Conservation (phyloP, 1,284 basidiomycete species). For the Gymnopus androsaceus region DNA sequence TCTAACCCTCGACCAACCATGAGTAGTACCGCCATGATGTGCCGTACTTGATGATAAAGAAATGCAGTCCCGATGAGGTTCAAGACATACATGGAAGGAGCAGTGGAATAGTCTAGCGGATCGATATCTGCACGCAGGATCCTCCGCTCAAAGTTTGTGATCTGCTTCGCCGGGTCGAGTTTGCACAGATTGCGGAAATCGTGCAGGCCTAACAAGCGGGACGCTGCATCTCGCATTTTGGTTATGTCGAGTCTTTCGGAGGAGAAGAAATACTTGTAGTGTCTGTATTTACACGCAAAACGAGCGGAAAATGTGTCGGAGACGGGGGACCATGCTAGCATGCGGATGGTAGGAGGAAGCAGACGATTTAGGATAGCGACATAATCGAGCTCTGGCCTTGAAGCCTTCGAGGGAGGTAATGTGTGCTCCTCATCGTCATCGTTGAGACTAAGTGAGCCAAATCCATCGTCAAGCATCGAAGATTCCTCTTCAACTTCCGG, state of each 20-base stretch:
- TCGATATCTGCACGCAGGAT: slow-evolving; percentile 69
- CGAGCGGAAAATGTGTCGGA: slow-evolving; percentile 80
- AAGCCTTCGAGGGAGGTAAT: slow-evolving; percentile 7
- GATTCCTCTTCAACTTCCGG: neutral
- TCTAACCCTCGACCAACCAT: slow-evolving; percentile 87
- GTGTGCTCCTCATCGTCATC: slow-evolving; percentile 23
- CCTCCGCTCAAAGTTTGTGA: slow-evolving; percentile 72
- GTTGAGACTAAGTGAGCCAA: slow-evolving; percentile 30
- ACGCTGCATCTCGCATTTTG: slow-evolving; percentile 79
- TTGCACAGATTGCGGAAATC: slow-evolving; percentile 98
- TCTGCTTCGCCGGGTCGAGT: slow-evolving; percentile 92
- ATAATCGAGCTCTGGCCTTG: slow-evolving; percentile 71
- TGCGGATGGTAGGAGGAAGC: slow-evolving; percentile 85
- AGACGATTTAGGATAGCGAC: slow-evolving; percentile 85
- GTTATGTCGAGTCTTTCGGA: slow-evolving; percentile 64
- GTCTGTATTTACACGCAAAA: slow-evolving; percentile 84
- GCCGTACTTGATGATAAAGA: slow-evolving; percentile 93
- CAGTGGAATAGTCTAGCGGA: slow-evolving; percentile 30
- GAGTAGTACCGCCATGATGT: slow-evolving; percentile 91
- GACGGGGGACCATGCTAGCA: slow-evolving; percentile 98
- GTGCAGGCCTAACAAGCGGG: slow-evolving; percentile 81
- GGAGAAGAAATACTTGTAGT: slow-evolving; percentile 98
- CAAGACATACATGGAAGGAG: slow-evolving; percentile 65
- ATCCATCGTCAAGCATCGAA: slow-evolving; percentile 28
- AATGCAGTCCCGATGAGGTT: slow-evolving; percentile 91